Conservation (phyloP, 768 basidiomycete genomes). For the Kwoniella shandongensis region DNA sequence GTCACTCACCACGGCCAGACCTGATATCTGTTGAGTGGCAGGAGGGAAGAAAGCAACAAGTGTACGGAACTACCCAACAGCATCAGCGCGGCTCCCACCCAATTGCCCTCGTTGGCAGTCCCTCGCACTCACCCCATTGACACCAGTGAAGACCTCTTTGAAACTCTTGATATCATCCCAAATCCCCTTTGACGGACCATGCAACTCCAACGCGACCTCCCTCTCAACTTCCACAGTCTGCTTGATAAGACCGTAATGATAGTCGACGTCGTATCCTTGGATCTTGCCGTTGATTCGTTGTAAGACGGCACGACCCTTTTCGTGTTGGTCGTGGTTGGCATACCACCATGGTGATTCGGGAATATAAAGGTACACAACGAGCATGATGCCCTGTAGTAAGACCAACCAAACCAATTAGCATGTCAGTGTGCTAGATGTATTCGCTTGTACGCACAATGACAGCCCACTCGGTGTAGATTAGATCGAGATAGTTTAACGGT, state of each 20-base stretch:
- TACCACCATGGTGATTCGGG: constrained; percentile 37
- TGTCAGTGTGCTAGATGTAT: not conserved
- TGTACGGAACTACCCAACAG: constrained; percentile 39
- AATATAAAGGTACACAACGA: constrained; percentile 17
- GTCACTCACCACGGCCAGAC: constrained; percentile 34
- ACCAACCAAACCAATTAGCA: constrained; percentile 5
- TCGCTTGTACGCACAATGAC: constrained; percentile 13
- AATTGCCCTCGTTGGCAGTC: not conserved
- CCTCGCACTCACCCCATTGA: constrained; percentile 28
- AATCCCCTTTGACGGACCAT: constrained; percentile 25
- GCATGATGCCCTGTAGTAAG: constrained; percentile 18
- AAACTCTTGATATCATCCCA: constrained; percentile 22
- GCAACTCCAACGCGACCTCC: constrained; percentile 7
- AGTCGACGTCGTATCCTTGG: constrained; percentile 40
- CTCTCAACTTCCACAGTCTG: constrained; percentile 31
- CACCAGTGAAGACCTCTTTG: constrained; percentile 36
- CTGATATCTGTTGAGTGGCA: constrained; percentile 33
- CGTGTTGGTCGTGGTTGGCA: constrained; percentile 28
- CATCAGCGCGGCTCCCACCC: too few relatives aligned
- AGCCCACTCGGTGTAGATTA: constrained; percentile 42
- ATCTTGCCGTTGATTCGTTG: constrained; percentile 34
- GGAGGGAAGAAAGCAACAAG: constrained; percentile 40
- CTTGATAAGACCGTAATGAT: constrained; percentile 35
- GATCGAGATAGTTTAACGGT: constrained; percentile 28
- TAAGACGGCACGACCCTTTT: constrained; percentile 25